A percentile compares a stretch with the other conserved stretches of the same genome.
Conservation (phyloP, 192 early-diverging fungal species). For the Chytriomyces confervae region DNA sequence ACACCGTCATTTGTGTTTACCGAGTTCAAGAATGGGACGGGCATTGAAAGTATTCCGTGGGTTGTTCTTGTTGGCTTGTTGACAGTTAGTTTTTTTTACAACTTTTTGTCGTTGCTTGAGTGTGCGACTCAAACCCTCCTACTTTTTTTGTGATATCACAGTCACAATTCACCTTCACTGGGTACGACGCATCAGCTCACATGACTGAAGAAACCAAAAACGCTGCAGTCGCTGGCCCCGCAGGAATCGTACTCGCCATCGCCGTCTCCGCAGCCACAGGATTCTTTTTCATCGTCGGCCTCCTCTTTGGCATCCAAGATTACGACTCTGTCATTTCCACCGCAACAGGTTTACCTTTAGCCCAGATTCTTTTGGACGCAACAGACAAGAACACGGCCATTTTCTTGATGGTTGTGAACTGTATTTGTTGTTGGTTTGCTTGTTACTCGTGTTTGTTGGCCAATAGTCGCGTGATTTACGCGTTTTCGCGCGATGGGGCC, state of each 20-base stretch:
- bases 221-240: conserved; percentile 41
- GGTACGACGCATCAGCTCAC: conserved; percentile 49
- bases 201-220: conserved; percentile 48
- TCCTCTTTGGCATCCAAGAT: conserved; percentile 33
- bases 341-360: conserved; percentile 10
- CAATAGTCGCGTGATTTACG: conserved; percentile 44
- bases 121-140: background rate
- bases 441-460: conserved; percentile 38
- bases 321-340: conserved; percentile 21
- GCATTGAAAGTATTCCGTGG: conserved; percentile 32
- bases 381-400: conserved; percentile 14
- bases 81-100: conserved; percentile 29
- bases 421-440: conserved; percentile 31
- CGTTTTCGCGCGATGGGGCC: conserved; percentile 47
- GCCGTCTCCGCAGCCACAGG: conserved; percentile 32
- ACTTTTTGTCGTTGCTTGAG: too few relatives aligned
- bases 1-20: conserved; percentile 41
- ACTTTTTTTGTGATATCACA: background rate
- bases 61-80: conserved; percentile 45
- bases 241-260: conserved; percentile 43
- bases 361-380: conserved; percentile 37
- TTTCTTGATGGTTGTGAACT: conserved; percentile 36
- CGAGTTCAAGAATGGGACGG: conserved; percentile 39
- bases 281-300: conserved; percentile 37
- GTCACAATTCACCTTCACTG: conserved; percentile 34